phyloP scores from a whole-genome alignment of 2,329 filamentous ascomycete genomes.

The Arthrobotrys iridis region DNA sequence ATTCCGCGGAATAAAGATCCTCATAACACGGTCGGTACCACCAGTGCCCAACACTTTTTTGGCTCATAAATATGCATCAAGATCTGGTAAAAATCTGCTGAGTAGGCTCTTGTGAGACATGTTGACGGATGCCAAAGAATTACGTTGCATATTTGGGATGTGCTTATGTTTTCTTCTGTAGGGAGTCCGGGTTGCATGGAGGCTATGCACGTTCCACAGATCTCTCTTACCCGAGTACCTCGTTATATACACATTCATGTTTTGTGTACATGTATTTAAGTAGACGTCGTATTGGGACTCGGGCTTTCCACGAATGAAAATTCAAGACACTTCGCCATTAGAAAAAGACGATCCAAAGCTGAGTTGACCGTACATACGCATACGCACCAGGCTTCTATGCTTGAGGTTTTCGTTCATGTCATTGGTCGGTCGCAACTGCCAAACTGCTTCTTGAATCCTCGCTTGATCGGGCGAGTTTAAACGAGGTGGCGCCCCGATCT shows the following conservation, averaged over 20 bases:
- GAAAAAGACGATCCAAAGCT: background rate
- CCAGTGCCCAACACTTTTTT: background rate
- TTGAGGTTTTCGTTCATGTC: background rate
- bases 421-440: background rate
- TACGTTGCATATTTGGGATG: slow-evolving; percentile 30
- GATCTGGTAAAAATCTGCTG: background rate
- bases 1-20: slow-evolving; percentile 30
- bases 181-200: background rate
- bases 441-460: background rate
- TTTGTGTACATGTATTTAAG: background rate
- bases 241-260: background rate
- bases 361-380: background rate
- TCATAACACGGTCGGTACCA: slow-evolving; percentile 29
- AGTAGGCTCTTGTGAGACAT: slow-evolving; percentile 1
- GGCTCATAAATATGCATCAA: slow-evolving; percentile 3
- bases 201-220: slow-evolving; percentile 31
- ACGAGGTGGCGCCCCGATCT: slow-evolving; percentile 17
- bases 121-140: slow-evolving; percentile 16
- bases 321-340: background rate
- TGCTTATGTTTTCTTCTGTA: background rate
- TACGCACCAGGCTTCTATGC: background rate
- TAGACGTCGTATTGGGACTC: too few relatives aligned
- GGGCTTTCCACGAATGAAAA: too few relatives aligned
- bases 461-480: slow-evolving; percentile 1
- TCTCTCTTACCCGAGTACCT: background rate